A percentile compares a stretch with the other conserved stretches of the same genome.
phyloP scores from a whole-genome alignment of 768 basidiomycete genomes.

The Mycena albidolilacea region DNA sequence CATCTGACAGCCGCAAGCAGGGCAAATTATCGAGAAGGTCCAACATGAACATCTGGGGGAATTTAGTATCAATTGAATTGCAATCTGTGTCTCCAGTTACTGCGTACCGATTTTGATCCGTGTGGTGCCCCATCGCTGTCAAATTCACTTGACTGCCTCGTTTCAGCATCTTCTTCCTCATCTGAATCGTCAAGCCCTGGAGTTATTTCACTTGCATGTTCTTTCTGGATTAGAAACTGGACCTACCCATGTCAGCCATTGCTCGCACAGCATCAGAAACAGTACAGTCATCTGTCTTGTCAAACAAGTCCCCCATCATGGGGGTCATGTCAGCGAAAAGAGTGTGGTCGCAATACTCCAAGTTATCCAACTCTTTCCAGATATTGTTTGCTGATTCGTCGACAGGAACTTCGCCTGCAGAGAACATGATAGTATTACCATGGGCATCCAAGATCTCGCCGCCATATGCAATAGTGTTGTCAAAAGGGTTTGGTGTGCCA shows the following conservation, averaged over 20 bases:
- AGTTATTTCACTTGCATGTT: no score
- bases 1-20: conserved; percentile 44
- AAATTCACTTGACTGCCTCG: not conserved
- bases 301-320: conserved; percentile 6
- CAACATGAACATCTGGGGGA: conserved; percentile 38
- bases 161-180: conserved; percentile 6
- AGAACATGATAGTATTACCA: not conserved
- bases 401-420: not conserved
- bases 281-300: not conserved
- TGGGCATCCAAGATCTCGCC: not conserved
- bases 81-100: not conserved
- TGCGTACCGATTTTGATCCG: conserved; percentile 12
- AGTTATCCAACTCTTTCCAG: not conserved
- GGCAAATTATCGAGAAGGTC: conserved; percentile 47
- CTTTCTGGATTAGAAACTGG: not conserved
- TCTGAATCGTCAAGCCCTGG: conserved; percentile 3
- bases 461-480: not conserved
- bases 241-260: not conserved
- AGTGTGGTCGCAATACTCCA: conserved; percentile 16
- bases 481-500: not conserved
- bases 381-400: not conserved
- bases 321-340: conserved; percentile 1
- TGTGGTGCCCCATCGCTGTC: conserved; percentile 13
- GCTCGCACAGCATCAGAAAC: no score
- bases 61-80: not conserved